Conservation (phyloP, 2,329 filamentous ascomycete genomes). For the Furcasterigmium sp. region DNA sequence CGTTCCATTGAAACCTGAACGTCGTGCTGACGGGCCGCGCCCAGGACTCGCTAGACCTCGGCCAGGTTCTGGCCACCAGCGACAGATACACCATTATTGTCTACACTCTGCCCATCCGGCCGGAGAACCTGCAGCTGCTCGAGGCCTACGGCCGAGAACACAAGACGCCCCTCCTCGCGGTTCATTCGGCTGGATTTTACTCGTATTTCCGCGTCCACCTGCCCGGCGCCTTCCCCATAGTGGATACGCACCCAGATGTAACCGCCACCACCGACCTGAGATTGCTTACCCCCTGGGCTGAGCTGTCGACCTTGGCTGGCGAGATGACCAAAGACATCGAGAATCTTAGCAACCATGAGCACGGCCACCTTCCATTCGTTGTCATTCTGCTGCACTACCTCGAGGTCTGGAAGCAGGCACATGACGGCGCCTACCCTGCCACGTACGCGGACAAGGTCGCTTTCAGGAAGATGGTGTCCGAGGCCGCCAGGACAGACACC, state of each 20-base stretch:
- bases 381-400: constrained; percentile 79
- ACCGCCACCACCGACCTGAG: constrained; percentile 81
- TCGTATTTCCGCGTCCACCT: constrained; percentile 79
- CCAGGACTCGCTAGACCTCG: constrained; percentile 27
- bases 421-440: constrained; percentile 63
- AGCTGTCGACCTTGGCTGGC: constrained; percentile 62
- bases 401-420: constrained; percentile 68
- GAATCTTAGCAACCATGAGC: constrained; percentile 67
- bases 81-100: constrained; percentile 48
- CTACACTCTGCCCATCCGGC: constrained; percentile 44
- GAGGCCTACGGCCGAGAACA: constrained; percentile 45
- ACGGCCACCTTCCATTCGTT: constrained; percentile 88
- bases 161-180: constrained; percentile 69
- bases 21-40: neutral
- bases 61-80: constrained; percentile 33
- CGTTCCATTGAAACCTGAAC: neutral
- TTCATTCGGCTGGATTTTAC: constrained; percentile 90
- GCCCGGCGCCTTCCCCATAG: constrained; percentile 78
- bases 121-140: constrained; percentile 37
- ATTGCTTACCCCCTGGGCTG: constrained; percentile 79
- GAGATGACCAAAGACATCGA: constrained; percentile 67
- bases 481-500: constrained; percentile 63
- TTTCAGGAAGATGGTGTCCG: constrained; percentile 68
- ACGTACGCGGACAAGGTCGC: constrained; percentile 81
- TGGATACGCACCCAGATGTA: constrained; percentile 91